Percentiles rank a stretch among this genome's conserved stretches.
These are phyloP conservation scores for Flaveria linearis DNA, from an alignment of 129 eudicot genomes.

Conservation along the genomic window DNA sequence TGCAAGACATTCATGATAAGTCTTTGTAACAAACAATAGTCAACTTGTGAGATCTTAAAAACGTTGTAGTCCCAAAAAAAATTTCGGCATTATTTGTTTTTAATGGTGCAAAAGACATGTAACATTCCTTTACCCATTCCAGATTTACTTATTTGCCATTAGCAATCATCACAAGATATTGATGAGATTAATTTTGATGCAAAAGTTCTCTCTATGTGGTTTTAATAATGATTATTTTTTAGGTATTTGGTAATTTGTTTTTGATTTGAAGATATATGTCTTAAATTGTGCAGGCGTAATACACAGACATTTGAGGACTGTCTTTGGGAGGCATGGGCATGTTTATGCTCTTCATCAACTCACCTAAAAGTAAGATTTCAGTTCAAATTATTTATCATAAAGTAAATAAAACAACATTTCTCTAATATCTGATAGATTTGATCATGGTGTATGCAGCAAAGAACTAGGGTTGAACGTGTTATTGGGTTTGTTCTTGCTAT, in stretches of 20 bases:
- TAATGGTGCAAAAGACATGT: neutral
- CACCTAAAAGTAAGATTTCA: slow-evolving; percentile 69
- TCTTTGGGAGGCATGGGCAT: slow-evolving; percentile 99
- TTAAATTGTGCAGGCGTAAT: slow-evolving; percentile 56
- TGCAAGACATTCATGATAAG: slow-evolving; percentile 10
- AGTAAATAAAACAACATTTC: slow-evolving; percentile 19
- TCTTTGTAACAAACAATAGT: slow-evolving; percentile 1
- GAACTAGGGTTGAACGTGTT: slow-evolving; percentile 81
- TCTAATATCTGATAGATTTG: slow-evolving; percentile 18
- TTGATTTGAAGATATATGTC: slow-evolving; percentile 21
- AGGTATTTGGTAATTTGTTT: slow-evolving; percentile 1
- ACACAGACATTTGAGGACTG: slow-evolving; percentile 89
- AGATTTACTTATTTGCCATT: neutral
- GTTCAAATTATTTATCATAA: slow-evolving; percentile 23
- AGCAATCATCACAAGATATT: neutral
- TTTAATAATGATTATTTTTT: neutral
- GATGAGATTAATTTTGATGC: slow-evolving; percentile 1
- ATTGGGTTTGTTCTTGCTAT: slow-evolving; percentile 94
- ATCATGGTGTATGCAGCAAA: slow-evolving; percentile 70
- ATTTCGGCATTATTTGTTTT: neutral
- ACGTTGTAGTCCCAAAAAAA: neutral
- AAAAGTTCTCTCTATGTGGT: neutral
- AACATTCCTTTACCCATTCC: neutral
- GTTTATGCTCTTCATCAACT: slow-evolving; percentile 89
- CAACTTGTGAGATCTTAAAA: slow-evolving; percentile 12